Evolutionary conservation across 2,329 filamentous ascomycete species (phyloP).

Genomic region (Fusarium musae): DNA sequence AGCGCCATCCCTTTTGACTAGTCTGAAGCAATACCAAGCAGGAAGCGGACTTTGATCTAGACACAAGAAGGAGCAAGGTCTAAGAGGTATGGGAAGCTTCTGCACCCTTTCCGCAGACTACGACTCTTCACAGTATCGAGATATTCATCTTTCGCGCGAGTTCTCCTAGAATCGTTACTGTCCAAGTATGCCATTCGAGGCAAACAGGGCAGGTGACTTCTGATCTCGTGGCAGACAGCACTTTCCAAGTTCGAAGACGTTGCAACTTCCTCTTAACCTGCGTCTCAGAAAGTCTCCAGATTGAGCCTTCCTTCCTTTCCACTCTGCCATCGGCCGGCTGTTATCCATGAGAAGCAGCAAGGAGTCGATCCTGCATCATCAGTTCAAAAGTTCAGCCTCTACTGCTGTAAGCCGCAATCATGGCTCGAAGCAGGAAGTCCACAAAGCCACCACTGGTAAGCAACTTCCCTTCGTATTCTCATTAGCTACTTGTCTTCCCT

Average conservation of each 20-base stretch:
- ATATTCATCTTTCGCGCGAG: neutral
- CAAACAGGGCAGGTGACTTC: neutral
- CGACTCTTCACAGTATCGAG: neutral
- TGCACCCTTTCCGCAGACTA: neutral
- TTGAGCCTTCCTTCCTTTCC: neutral
- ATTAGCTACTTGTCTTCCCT: conserved; percentile 30
- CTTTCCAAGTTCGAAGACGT: neutral
- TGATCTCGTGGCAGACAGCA: neutral
- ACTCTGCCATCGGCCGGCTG: neutral
- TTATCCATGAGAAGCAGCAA: neutral
- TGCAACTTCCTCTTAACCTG: conserved; percentile 5
- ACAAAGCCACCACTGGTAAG: conserved; percentile 30
- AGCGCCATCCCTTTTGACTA: neutral
- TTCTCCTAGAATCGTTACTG: neutral
- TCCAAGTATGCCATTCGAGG: neutral
- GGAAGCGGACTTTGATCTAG: neutral
- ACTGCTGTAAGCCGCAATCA: conserved; percentile 12
- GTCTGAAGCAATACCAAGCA: neutral
- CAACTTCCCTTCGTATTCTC: neutral
- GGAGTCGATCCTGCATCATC: neutral
- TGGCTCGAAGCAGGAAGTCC: conserved; percentile 39
- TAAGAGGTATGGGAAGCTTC: neutral
- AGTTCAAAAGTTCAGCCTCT: neutral
- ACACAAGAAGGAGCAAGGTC: neutral
- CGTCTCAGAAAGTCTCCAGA: neutral